phyloP scores from a whole-genome alignment of 108 stramenopile genomes.

The Seminavis robusta region DNA sequence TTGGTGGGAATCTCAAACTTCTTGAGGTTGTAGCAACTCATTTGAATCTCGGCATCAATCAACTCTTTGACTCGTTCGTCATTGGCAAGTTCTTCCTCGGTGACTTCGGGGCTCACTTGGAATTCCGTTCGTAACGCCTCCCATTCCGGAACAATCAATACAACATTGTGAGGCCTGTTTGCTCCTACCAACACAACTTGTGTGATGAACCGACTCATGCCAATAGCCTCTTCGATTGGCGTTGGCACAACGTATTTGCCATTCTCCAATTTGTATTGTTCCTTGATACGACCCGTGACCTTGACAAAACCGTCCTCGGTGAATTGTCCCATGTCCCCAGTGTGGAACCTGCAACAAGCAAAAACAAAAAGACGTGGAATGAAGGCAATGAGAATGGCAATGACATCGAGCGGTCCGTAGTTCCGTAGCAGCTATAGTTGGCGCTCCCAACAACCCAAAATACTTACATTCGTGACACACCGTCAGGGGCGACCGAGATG shows the following conservation, averaged over 20 bases:
- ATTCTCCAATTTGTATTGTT: slow-evolving; percentile 98
- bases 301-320: slow-evolving; percentile 65
- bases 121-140: slow-evolving; percentile 55
- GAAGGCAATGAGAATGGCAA: background rate
- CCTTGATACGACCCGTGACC: slow-evolving; percentile 85
- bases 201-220: slow-evolving; percentile 81
- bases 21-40: slow-evolving; percentile 59
- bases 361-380: background rate
- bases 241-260: slow-evolving; percentile 94
- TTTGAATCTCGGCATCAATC: slow-evolving; percentile 66
- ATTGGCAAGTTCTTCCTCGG: slow-evolving; percentile 71
- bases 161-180: slow-evolving; percentile 87
- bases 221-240: slow-evolving; percentile 89
- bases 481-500: slow-evolving; percentile 80
- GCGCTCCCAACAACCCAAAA: too few species aligned
- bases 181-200: slow-evolving; percentile 91
- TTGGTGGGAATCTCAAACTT: slow-evolving; percentile 83
- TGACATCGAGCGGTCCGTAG: too few species aligned
- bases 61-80: slow-evolving; percentile 62
- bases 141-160: slow-evolving; percentile 90
- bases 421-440: background rate
- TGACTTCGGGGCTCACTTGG: slow-evolving; percentile 33
- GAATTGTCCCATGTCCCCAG: slow-evolving; percentile 80
- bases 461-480: slow-evolving; percentile 75
- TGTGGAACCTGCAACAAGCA: slow-evolving; percentile 76